phyloP scores from a whole-genome alignment of 2,329 filamentous ascomycete species.

The Ceratocystis ficicola region DNA sequence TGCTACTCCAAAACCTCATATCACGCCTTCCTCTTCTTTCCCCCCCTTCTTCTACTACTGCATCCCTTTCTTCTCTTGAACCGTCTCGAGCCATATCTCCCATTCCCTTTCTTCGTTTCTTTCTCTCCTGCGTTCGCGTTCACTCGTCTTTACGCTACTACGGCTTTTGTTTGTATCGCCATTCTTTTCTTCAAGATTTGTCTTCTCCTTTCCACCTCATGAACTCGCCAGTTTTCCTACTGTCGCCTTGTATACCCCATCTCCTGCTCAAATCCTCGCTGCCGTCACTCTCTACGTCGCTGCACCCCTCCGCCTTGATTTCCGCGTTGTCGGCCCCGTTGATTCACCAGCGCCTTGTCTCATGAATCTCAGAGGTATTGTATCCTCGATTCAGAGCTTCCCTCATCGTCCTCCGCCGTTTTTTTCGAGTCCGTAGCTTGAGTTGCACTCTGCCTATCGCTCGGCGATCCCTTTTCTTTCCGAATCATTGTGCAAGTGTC shows the following conservation, averaged over 20 bases:
- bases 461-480: neutral
- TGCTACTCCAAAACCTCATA: neutral
- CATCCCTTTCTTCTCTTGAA: neutral
- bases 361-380: neutral
- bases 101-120: neutral
- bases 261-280: neutral
- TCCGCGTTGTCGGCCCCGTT: neutral
- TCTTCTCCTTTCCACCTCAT: neutral
- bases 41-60: neutral
- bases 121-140: neutral
- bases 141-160: neutral
- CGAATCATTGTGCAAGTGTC: neutral
- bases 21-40: neutral
- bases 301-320: neutral
- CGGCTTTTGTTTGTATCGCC: constrained; percentile 1
- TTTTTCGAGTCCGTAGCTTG: neutral
- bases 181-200: neutral
- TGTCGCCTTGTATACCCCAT: neutral
- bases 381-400: neutral
- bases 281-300: neutral
- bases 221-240: neutral
- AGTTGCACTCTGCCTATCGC: neutral
- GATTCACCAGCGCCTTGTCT: neutral
- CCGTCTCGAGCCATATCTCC: neutral
- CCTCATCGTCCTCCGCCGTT: neutral